Evolutionary conservation across 257 asterid genomes (phyloP).

Genomic region (Salvia rosmarinus): DNA sequence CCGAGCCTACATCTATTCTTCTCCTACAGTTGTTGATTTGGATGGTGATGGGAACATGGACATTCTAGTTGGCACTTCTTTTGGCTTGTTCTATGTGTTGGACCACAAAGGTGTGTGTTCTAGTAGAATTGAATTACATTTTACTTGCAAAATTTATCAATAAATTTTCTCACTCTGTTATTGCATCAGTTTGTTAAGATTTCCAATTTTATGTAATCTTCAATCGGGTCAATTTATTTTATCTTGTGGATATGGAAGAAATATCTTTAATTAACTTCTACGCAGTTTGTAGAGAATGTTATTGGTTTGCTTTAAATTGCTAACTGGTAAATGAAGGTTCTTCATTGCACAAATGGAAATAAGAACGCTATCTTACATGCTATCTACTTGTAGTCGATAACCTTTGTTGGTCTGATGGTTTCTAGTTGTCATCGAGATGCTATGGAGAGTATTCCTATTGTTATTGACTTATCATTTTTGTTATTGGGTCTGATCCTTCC

Average conservation of each 20-base stretch:
- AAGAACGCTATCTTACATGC: too few relatives aligned
- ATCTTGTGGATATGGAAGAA: slow-evolving; percentile 1
- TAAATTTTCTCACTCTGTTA: not conserved
- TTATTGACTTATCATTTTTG: not conserved
- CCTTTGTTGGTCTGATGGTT: not conserved
- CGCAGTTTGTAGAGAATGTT: not conserved
- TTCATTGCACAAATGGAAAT: not conserved
- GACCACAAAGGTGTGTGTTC: slow-evolving; percentile 84
- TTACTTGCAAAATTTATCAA: slow-evolving; percentile 8
- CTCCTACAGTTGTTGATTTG: slow-evolving; percentile 96
- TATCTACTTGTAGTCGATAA: slow-evolving; percentile 4
- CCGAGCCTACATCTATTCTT: slow-evolving; percentile 91
- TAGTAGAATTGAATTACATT: slow-evolving; percentile 3
- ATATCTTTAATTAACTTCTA: too few relatives aligned
- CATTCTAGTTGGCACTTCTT: slow-evolving; percentile 95
- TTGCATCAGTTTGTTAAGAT: not conserved
- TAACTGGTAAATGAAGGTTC: slow-evolving; percentile 15
- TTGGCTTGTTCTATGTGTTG: slow-evolving; percentile 91
- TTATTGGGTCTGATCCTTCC: not conserved
- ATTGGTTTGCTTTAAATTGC: slow-evolving; percentile 12
- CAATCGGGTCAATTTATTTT: not conserved
- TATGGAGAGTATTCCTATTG: not conserved
- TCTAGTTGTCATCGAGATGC: slow-evolving; percentile 5
- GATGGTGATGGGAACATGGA: slow-evolving; percentile 99
- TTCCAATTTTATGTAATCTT: slow-evolving; percentile 5